phyloP scores from a whole-genome alignment of 2,329 filamentous ascomycete species.

The Penicillium sp. region DNA sequence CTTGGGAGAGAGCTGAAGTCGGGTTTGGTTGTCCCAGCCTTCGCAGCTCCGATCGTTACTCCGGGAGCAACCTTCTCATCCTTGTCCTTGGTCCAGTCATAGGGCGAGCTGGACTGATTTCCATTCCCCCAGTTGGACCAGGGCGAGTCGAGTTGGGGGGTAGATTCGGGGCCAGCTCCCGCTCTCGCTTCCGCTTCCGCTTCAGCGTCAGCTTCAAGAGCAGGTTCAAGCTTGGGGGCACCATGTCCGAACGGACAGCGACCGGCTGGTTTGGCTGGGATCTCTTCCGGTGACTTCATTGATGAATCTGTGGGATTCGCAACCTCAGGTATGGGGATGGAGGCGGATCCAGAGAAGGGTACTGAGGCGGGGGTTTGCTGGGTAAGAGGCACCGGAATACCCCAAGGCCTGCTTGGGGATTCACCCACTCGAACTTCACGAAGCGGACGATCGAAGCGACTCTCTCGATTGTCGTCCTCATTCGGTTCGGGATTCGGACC shows the following conservation, averaged over 20 bases:
- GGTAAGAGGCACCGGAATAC: constrained; percentile 73
- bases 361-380: constrained; percentile 27
- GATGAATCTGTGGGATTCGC: constrained; percentile 14
- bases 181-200: no score
- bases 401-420: constrained; percentile 90
- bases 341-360: constrained; percentile 24
- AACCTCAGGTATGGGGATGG: constrained; percentile 17
- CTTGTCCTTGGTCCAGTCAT: constrained; percentile 16
- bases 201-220: no score
- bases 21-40: constrained; percentile 7
- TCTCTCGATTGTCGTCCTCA: constrained; percentile 58
- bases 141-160: constrained; percentile 1
- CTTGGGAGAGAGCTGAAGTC: constrained; percentile 39
- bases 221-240: constrained; percentile 13
- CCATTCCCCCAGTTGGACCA: constrained; percentile 14
- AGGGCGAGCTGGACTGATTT: neutral
- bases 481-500: constrained; percentile 30
- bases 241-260: constrained; percentile 38
- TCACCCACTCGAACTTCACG: constrained; percentile 92
- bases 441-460: constrained; percentile 78
- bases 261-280: constrained; percentile 23
- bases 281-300: constrained; percentile 12
- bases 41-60: constrained; percentile 4
- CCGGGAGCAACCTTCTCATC: constrained; percentile 5
- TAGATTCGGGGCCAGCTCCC: neutral